Evolutionary conservation across 2,329 filamentous ascomycete genomes (phyloP).

Genomic region (Sporothrix globosa): DNA sequence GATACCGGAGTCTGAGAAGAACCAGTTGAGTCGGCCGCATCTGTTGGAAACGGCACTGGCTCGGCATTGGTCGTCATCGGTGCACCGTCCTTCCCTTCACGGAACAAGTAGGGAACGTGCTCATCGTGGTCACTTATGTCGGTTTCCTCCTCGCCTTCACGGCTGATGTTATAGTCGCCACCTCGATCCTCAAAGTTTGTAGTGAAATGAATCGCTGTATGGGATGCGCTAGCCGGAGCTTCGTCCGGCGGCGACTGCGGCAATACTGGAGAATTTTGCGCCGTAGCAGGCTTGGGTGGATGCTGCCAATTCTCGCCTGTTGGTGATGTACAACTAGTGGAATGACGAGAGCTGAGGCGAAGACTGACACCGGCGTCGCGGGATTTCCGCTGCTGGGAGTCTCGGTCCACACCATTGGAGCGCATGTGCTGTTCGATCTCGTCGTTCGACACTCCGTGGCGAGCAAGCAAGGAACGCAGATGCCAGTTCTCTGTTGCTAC

Average conservation of each 20-base stretch:
- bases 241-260: background rate
- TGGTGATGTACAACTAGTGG: too few relatives aligned
- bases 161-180: background rate
- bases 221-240: background rate
- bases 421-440: constrained; percentile 24
- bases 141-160: background rate
- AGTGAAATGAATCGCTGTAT: background rate
- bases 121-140: background rate
- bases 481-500: constrained; percentile 56
- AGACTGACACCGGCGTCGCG: too few relatives aligned
- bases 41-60: background rate
- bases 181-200: background rate
- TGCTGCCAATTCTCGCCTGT: too few relatives aligned
- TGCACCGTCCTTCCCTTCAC: background rate
- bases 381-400: background rate
- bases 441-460: constrained; percentile 24
- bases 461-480: constrained; percentile 44
- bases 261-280: background rate
- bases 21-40: background rate
- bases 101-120: background rate
- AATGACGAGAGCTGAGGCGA: too few relatives aligned
- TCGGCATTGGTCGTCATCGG: background rate
- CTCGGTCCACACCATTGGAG: background rate
- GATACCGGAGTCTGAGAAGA: background rate
- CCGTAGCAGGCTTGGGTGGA: background rate